These are phyloP conservation scores for Geum urbanum DNA, from an alignment of 306 rosid species.

Conservation along the genomic window DNA sequence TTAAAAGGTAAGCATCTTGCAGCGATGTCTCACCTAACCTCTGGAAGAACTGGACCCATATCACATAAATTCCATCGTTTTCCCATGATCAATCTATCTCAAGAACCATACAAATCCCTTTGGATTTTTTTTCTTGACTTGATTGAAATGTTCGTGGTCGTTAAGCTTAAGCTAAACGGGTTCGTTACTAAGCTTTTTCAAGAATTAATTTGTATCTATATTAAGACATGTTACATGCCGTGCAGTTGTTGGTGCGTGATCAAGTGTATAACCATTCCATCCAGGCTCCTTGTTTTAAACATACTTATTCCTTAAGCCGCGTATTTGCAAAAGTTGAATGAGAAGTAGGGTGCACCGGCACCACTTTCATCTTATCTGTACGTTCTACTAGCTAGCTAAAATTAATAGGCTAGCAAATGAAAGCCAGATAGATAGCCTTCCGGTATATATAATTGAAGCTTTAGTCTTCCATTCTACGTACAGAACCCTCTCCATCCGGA, in stretches of 20 bases:
- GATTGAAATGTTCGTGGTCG: not conserved
- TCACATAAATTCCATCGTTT: not conserved
- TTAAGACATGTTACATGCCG: no score
- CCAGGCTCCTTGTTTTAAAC: no score
- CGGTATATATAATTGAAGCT: not conserved
- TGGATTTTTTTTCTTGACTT: slow-evolving; percentile 3
- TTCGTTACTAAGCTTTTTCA: no score
- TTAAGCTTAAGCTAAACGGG: not conserved
- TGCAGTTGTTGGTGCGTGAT: not conserved
- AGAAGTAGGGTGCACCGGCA: not conserved
- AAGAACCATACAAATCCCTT: not conserved
- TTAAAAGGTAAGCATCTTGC: not conserved
- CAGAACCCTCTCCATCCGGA: not conserved
- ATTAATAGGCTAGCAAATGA: not conserved
- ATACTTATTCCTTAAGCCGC: not conserved
- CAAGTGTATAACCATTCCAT: not conserved
- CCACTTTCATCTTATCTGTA: not conserved
- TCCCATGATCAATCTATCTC: not conserved
- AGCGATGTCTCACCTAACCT: slow-evolving; percentile 10
- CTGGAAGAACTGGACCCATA: slow-evolving; percentile 1
- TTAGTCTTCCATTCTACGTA: not conserved
- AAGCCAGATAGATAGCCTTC: not conserved
- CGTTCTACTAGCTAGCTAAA: not conserved
- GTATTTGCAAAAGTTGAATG: not conserved
- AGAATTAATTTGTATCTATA: no score